Percentiles rank a stretch among this genome's conserved stretches.
phyloP scores from a whole-genome alignment of 2,329 filamentous ascomycete genomes.

The Metarhizium brunneum region DNA sequence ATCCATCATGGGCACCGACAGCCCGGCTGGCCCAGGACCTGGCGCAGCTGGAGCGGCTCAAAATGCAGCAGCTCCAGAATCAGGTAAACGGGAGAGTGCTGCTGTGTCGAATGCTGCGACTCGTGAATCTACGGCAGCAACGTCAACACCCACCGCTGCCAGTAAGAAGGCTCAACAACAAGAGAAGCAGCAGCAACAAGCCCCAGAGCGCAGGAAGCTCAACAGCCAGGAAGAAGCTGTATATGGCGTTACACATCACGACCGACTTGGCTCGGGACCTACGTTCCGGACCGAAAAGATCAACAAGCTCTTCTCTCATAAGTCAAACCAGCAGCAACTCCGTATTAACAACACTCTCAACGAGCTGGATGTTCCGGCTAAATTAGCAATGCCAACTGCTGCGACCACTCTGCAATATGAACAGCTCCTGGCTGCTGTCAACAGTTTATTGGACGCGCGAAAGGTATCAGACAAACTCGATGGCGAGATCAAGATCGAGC shows the following conservation, averaged over 20 bases:
- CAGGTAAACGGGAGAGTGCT: constrained; percentile 43
- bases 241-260: constrained; percentile 79
- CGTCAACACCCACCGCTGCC: constrained; percentile 26
- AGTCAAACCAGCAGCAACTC: constrained; percentile 64
- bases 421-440: constrained; percentile 57
- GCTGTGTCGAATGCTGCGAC: constrained; percentile 30
- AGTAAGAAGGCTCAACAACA: constrained; percentile 41
- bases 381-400: constrained; percentile 67
- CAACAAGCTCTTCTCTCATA: constrained; percentile 68
- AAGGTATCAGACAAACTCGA: constrained; percentile 71
- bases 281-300: constrained; percentile 82
- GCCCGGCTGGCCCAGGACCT: constrained; percentile 10
- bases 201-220: constrained; percentile 58
- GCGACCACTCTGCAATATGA: constrained; percentile 65
- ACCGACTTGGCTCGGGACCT: constrained; percentile 76
- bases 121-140: constrained; percentile 24
- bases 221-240: constrained; percentile 64
- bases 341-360: constrained; percentile 65
- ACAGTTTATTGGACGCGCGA: constrained; percentile 59
- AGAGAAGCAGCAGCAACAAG: constrained; percentile 13
- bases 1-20: constrained; percentile 54
- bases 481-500: constrained; percentile 55
- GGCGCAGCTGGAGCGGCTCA: constrained; percentile 16
- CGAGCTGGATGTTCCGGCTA: constrained; percentile 60
- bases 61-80: constrained; percentile 25